phyloP scores from a whole-genome alignment of 2,329 filamentous ascomycete species.

The Cladosporium cucumerinum region DNA sequence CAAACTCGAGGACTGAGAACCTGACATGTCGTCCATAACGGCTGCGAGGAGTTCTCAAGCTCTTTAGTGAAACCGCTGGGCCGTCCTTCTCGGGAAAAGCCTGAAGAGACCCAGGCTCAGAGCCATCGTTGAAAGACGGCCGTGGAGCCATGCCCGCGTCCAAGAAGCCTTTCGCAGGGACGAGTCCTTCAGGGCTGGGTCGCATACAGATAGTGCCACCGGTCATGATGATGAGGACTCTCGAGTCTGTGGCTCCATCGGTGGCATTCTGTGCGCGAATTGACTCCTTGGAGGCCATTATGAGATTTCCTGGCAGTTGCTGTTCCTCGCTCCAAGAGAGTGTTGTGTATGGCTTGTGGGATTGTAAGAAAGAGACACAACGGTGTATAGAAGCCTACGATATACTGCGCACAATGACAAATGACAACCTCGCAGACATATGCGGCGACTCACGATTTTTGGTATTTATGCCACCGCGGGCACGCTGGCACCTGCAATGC shows the following conservation, averaged over 20 bases:
- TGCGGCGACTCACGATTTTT: background rate
- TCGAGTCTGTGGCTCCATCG: constrained; percentile 33
- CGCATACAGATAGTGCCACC: constrained; percentile 90
- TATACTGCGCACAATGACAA: background rate
- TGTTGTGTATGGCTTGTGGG: background rate
- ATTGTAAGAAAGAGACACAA: background rate
- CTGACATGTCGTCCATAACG: constrained; percentile 77
- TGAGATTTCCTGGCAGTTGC: background rate
- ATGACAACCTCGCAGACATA: background rate
- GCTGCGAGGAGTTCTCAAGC: constrained; percentile 74
- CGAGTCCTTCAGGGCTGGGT: constrained; percentile 65
- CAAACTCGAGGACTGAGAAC: constrained; percentile 81
- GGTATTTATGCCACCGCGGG: background rate
- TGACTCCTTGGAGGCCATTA: constrained; percentile 2
- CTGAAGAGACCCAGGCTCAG: constrained; percentile 35
- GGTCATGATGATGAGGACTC: constrained; percentile 83
- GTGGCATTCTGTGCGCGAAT: background rate
- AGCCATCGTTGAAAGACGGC: constrained; percentile 80
- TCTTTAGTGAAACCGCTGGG: constrained; percentile 50
- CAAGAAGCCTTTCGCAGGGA: constrained; percentile 71
- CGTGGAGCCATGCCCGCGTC: constrained; percentile 77
- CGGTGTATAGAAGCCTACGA: background rate
- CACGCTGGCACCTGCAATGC: constrained; percentile 2
- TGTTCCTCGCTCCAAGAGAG: background rate
- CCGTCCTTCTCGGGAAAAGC: constrained; percentile 17